Conservation (phyloP, 1,284 basidiomycete genomes). For the Ustilago xerochloae region DNA sequence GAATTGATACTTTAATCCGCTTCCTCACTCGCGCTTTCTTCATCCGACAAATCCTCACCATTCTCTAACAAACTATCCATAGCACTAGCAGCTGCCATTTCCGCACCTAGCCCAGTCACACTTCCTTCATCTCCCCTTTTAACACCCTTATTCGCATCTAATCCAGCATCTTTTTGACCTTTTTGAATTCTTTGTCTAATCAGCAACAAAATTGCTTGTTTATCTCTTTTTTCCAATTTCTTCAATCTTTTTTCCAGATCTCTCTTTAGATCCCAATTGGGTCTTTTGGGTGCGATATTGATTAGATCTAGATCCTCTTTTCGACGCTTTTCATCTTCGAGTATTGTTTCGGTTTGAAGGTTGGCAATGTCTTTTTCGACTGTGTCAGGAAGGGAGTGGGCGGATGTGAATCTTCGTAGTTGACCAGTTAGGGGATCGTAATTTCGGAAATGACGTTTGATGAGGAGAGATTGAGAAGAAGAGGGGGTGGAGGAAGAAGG, state of each 20-base stretch:
- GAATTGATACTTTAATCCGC: too few species aligned
- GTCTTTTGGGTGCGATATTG: constrained; percentile 94
- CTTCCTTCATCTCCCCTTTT: constrained; percentile 12
- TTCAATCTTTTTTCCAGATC: constrained; percentile 89
- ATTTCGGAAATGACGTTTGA: constrained; percentile 66
- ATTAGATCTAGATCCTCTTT: constrained; percentile 90
- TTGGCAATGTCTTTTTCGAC: constrained; percentile 87
- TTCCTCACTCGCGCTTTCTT: constrained; percentile 11
- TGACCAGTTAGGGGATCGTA: constrained; percentile 66
- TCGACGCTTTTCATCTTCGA: constrained; percentile 83
- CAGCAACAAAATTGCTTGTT: constrained; percentile 88
- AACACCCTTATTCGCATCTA: constrained; percentile 14
- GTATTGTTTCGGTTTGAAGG: constrained; percentile 83
- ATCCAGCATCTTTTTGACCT: constrained; percentile 34
- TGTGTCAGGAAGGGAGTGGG: constrained; percentile 78
- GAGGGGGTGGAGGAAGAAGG: neutral
- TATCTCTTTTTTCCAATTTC: constrained; percentile 88
- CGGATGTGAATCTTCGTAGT: constrained; percentile 70
- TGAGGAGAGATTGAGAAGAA: constrained; percentile 1
- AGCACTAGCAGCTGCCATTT: constrained; percentile 41
- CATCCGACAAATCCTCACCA: constrained; percentile 3
- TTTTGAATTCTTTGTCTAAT: constrained; percentile 71
- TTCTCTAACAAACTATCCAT: constrained; percentile 17
- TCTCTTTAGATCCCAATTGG: constrained; percentile 96
- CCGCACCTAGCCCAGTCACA: constrained; percentile 26